A percentile compares a stretch with the other conserved stretches of the same genome.
Conservation (phyloP, 1,284 basidiomycete genomes). For the Flammula alnicola region DNA sequence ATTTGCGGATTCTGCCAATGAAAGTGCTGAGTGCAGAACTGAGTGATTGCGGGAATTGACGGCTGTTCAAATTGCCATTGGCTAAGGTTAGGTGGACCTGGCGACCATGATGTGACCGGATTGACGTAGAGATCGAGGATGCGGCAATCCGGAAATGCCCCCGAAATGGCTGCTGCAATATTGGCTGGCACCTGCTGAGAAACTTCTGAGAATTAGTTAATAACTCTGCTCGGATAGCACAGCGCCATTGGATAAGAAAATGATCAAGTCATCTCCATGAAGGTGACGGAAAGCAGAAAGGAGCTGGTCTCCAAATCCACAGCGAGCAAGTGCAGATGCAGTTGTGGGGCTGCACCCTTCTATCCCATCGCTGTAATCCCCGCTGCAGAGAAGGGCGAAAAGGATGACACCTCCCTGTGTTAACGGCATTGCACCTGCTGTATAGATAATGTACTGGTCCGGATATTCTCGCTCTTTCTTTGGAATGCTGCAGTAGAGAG, state of each 20-base stretch:
- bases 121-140: slow-evolving; percentile 11
- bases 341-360: slow-evolving; percentile 6
- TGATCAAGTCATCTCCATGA: background rate
- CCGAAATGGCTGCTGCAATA: background rate
- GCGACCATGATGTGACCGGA: slow-evolving; percentile 10
- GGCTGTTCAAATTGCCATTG: slow-evolving; percentile 1
- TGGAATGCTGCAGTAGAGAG: slow-evolving; percentile 2
- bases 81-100: background rate
- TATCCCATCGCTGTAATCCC: slow-evolving; percentile 14
- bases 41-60: background rate
- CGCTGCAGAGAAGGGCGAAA: slow-evolving; percentile 12
- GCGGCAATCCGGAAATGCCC: slow-evolving; percentile 6
- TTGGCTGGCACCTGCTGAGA: background rate
- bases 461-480: background rate
- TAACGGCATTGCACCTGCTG: background rate
- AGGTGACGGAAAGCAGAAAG: background rate
- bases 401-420: slow-evolving; percentile 6
- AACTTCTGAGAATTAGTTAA: background rate
- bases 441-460: slow-evolving; percentile 1
- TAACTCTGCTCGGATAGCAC: background rate
- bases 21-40: slow-evolving; percentile 6
- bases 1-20: background rate
- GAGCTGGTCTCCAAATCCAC: slow-evolving; percentile 14
- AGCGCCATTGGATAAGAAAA: background rate
- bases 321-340: slow-evolving; percentile 3